Base-by-base conservation (phyloP, 495 filamentous ascomycete species). In the Trichoderma reesei region DNA sequence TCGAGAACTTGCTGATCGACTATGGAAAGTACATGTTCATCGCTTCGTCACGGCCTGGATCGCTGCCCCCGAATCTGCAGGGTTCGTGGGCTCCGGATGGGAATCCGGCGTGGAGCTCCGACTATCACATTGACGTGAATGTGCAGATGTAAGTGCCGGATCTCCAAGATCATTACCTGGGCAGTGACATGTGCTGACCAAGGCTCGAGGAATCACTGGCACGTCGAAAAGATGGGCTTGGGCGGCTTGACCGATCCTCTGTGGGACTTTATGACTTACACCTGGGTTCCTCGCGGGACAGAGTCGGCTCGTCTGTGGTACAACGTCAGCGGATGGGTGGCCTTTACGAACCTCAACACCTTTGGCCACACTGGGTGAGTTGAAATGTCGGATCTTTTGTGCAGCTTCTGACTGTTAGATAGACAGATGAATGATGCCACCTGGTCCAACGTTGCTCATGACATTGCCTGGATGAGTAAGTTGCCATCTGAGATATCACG, bases 91-190 rank as follows among this genome's bases (percentile, higher is more conserved):
- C 37, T 11, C 26, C 60, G 14, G 59, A 54, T 14, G 26, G 60
- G 2, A 51, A 41, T 8, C 41, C 66, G 78, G 1, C 79, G 76
- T 83, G 80, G 80, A 70, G 76, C 62, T 73, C 71, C 4, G 78
- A 83, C 64, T 83, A 82, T 65, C 78, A 80, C 61, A 71, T 73
- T 34, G 76, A 82, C 41, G 80, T 82, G 41, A 82, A 82, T 61
- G 63, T 83, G 14, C 79, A 82, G 66, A 83, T 83, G 80, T 56
- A 56, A 33, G 51, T 34, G 26, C 26, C 26, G 26, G 26, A 26
- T 26, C 26, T 26, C 26, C 26, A 26, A 26, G 26, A 26, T 26
- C 26, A 26, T 18, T 18, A 5, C 46, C 18, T 26, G 26, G 26
- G 26, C 1, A 26, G 26, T 26, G 26, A 26, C 26, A 26, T 26